Evolutionary conservation across 2,329 filamentous ascomycete species (phyloP).

Genomic region (Orbilia brochopaga): DNA sequence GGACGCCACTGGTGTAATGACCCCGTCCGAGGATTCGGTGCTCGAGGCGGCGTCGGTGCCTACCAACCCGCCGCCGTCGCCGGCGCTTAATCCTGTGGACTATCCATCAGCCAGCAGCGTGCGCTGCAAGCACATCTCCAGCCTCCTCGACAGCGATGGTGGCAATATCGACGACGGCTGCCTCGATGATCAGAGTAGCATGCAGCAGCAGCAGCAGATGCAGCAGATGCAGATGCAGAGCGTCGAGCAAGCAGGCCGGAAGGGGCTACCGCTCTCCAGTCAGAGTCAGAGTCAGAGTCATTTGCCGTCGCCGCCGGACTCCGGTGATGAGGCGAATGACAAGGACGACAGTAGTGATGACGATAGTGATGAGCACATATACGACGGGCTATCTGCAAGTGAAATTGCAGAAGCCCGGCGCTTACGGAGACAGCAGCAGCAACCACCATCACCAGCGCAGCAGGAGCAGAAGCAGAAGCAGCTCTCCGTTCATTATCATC

Average conservation of each 20-base stretch:
- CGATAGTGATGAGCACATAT: conserved; percentile 10
- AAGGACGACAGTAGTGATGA: conserved; percentile 14
- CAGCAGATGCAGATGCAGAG: conserved; percentile 5
- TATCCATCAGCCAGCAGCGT: conserved; percentile 9
- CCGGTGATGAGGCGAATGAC: conserved; percentile 19
- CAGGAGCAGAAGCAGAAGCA: conserved; percentile 27
- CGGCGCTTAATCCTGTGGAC: conserved; percentile 22
- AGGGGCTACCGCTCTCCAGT: conserved; percentile 19
- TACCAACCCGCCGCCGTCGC: conserved; percentile 48
- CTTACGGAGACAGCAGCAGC: conserved; percentile 30
- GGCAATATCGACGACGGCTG: too few species aligned
- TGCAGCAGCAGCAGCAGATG: too few species aligned
- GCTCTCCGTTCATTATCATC: conserved; percentile 28
- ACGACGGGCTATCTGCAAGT: conserved; percentile 23
- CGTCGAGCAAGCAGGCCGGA: conserved; percentile 10
- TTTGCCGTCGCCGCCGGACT: conserved; percentile 24
- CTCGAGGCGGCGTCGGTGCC: conserved; percentile 30
- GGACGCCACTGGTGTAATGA: not conserved
- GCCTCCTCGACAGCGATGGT: not conserved
- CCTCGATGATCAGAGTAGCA: too few species aligned
- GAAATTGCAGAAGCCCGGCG: conserved; percentile 42
- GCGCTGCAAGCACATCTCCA: not conserved
- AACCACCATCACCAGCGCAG: too few species aligned
- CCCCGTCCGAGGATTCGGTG: conserved; percentile 9
- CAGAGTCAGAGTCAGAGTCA: conserved; percentile 28